A percentile compares a stretch with the other conserved stretches of the same genome.
phyloP scores from a whole-genome alignment of 2,329 filamentous ascomycete genomes.

The Rosellinia necatrix region DNA sequence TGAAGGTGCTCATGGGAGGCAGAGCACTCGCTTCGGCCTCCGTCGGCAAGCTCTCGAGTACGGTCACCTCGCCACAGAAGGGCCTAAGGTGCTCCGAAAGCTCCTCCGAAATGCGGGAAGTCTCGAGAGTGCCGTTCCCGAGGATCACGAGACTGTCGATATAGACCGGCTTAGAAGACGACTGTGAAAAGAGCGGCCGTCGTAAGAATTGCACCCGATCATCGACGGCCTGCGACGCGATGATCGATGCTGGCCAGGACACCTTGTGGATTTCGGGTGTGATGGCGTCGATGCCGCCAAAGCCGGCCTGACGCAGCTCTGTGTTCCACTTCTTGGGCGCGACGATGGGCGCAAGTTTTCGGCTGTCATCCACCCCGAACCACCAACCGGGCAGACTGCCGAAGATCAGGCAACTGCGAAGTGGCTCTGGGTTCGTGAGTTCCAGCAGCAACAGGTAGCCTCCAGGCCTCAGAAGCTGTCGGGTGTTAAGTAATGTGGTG shows the following conservation, averaged over 20 bases:
- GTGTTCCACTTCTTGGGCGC: constrained; percentile 15
- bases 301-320: constrained; percentile 5
- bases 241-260: constrained; percentile 9
- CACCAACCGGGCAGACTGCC: constrained; percentile 34
- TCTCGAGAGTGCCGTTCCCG: not conserved
- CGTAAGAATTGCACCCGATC: constrained; percentile 21
- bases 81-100: constrained; percentile 9
- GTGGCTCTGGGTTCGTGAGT: not conserved
- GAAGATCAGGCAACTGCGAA: constrained; percentile 9
- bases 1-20: constrained; percentile 15
- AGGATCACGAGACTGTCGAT: constrained; percentile 21
- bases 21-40: constrained; percentile 1
- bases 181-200: constrained; percentile 6
- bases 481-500: constrained; percentile 35
- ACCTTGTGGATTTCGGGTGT: not conserved
- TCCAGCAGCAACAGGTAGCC: constrained; percentile 43
- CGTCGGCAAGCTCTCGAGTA: constrained; percentile 21
- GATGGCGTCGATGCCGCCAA: constrained; percentile 24
- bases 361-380: constrained; percentile 33
- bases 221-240: constrained; percentile 24
- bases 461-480: constrained; percentile 43
- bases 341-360: constrained; percentile 13
- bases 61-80: constrained; percentile 14
- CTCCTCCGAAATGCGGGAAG: constrained; percentile 5
- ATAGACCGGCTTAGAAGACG: not conserved